phyloP scores from a whole-genome alignment of 2,329 filamentous ascomycete species.

The Penicillium sp. region DNA sequence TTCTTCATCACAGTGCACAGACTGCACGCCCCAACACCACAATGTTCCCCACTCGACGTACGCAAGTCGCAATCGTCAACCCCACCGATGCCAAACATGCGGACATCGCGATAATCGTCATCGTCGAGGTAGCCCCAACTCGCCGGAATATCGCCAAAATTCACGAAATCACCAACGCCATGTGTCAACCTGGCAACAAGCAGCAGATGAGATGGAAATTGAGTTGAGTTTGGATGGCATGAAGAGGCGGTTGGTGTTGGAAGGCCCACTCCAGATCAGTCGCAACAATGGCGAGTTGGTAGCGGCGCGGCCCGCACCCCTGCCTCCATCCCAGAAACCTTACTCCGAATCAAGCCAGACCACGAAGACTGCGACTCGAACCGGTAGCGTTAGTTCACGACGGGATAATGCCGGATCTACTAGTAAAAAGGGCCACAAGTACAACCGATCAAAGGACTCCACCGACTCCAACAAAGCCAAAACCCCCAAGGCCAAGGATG shows the following conservation, averaged over 20 bases:
- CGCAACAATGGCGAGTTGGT: slow-evolving; percentile 36
- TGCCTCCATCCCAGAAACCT: slow-evolving; percentile 25
- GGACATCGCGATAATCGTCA: background rate
- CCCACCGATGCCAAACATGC: background rate
- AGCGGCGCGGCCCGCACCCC: slow-evolving; percentile 32
- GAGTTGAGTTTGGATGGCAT: background rate
- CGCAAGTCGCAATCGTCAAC: background rate
- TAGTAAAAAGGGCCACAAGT: slow-evolving; percentile 1
- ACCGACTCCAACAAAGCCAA: background rate
- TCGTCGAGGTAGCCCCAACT: background rate
- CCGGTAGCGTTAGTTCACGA: background rate
- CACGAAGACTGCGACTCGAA: background rate
- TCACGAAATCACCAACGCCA: background rate
- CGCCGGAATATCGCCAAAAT: background rate
- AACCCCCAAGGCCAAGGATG: background rate
- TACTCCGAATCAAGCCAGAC: slow-evolving; percentile 12
- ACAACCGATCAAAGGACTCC: background rate
- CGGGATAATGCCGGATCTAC: background rate
- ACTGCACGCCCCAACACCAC: background rate
- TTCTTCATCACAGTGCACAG: background rate
- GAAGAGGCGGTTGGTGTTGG: slow-evolving; percentile 20
- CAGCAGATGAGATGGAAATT: background rate
- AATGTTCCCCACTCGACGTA: background rate
- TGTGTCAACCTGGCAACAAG: background rate
- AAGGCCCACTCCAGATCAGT: slow-evolving; percentile 34